phyloP scores from a whole-genome alignment of 345 rosid genomes.

The Excoecaria cochinchinensis region DNA sequence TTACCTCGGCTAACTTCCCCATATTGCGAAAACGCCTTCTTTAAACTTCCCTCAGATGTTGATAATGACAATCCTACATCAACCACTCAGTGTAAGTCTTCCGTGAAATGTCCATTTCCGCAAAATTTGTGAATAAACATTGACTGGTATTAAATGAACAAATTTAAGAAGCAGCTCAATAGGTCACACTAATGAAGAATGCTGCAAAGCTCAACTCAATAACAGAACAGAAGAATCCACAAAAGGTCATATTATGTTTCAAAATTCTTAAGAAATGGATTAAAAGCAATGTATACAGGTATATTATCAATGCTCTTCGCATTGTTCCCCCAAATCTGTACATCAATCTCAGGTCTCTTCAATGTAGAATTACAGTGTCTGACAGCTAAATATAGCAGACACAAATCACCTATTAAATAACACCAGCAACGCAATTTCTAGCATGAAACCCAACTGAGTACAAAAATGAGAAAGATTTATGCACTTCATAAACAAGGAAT shows the following conservation, averaged over 20 bases:
- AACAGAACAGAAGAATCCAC: neutral
- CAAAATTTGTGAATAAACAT: neutral
- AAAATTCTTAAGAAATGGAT: neutral
- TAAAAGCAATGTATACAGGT: neutral
- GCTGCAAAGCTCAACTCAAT: neutral
- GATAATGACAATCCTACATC: constrained; percentile 49
- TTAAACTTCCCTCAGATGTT: constrained; percentile 49
- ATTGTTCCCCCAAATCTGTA: neutral
- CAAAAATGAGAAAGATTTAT: neutral
- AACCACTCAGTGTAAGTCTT: constrained; percentile 10
- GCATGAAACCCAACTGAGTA: neutral
- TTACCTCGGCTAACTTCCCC: constrained; percentile 54
- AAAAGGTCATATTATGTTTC: neutral
- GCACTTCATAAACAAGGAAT: neutral
- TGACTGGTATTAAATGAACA: neutral
- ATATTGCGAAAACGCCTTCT: constrained; percentile 45
- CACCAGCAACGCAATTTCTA: no score
- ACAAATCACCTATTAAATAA: no score
- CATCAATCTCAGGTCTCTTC: no score
- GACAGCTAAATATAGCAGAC: no score
- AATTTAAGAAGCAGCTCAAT: neutral
- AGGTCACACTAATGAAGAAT: neutral
- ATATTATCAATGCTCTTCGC: neutral
- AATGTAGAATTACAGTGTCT: no score
- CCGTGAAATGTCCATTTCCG: neutral